Evolutionary conservation across 495 filamentous ascomycete species (phyloP), one percentile per base, ranked within the genome.

Genomic region (Xylaria palmicola): DNA sequence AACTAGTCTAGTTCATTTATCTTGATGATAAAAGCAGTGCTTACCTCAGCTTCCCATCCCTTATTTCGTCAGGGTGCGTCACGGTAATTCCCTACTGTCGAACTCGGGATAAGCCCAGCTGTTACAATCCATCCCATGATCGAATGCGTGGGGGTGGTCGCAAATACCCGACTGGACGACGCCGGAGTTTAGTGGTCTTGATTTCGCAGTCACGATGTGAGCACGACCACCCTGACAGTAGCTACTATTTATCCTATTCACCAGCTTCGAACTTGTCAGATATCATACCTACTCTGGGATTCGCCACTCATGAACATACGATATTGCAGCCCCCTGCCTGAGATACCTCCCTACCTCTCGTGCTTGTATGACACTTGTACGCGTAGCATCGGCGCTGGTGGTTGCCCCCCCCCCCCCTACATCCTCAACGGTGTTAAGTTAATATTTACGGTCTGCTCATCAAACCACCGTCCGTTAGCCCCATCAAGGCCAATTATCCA

Each of bases 1-100:
- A n/a, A n/a, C n/a, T n/a, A n/a, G n/a, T n/a, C n/a, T 30, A 9
- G 27, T 50, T 4, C 48, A 34, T 50, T 49, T 20, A 51, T 44
- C 47, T 22, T 45, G 6, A 37, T 22, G 29, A 48, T 8, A 19
- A 9, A n/a, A 22, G n/a, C 32, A 10, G 41, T 32, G 59, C 59
- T 61, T 45, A 61, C 59, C 39, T 61, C 50, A 55, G 59, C 24
- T 47, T 44, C n/a, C 24, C 15, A 48, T 45, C 55, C 39, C 59
- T 48, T 22, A 26, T 54, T 55, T 22, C 29, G 49, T 53, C 49
- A 9, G 55, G 48, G 47, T 36, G 57, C 47, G 6, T 52, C 37
- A 13, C 47, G 19, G 27, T 41, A 51, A 32, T 30, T 22, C 20
- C 24, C 45, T 39, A 34, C 26, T 39, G 10, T 55, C 17, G 7